phyloP scores from a whole-genome alignment of 2,329 filamentous ascomycete genomes.

The Venturiaceae sp. region DNA sequence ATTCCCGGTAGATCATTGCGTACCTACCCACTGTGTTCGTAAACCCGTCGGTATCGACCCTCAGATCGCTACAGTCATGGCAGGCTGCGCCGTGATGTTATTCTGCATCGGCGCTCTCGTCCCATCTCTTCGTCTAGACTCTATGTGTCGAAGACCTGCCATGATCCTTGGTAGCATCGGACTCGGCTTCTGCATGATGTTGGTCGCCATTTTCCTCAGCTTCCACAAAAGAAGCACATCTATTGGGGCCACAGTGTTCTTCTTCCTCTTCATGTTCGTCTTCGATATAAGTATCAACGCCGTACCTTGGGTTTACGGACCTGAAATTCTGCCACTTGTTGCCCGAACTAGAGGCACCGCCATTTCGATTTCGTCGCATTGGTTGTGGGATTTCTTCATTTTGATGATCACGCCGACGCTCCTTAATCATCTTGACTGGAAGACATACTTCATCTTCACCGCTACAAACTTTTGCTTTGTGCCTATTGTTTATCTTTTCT shows the following conservation, averaged over 20 bases:
- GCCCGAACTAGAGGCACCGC: conserved; percentile 38
- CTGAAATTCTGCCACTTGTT: conserved; percentile 36
- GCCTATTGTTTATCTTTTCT: conserved; percentile 35
- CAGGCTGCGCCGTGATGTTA: conserved; percentile 28
- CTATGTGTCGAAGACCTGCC: conserved; percentile 29
- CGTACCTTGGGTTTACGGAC: conserved; percentile 15
- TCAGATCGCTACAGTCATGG: conserved; percentile 23
- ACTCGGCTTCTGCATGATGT: conserved; percentile 26
- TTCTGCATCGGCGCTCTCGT: conserved; percentile 28
- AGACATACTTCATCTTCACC: conserved; percentile 28
- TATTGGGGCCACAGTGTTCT: not conserved
- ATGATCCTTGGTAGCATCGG: conserved; percentile 33
- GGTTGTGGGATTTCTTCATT: conserved; percentile 32
- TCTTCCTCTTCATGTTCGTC: conserved; percentile 54
- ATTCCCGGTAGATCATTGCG: conserved; percentile 19
- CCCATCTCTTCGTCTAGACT: conserved; percentile 25
- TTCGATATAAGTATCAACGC: conserved; percentile 42
- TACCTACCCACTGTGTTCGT: conserved; percentile 22
- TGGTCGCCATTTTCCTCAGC: conserved; percentile 20
- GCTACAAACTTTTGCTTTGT: conserved; percentile 35
- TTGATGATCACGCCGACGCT: conserved; percentile 19
- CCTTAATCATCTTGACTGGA: conserved; percentile 12
- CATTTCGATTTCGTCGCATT: conserved; percentile 35
- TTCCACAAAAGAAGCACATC: not conserved
- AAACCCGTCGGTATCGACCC: conserved; percentile 23